A percentile compares a stretch with the other conserved stretches of the same genome.
Evolutionary conservation across 495 filamentous ascomycete genomes (phyloP).

Genomic region (Penicillium steckii): DNA sequence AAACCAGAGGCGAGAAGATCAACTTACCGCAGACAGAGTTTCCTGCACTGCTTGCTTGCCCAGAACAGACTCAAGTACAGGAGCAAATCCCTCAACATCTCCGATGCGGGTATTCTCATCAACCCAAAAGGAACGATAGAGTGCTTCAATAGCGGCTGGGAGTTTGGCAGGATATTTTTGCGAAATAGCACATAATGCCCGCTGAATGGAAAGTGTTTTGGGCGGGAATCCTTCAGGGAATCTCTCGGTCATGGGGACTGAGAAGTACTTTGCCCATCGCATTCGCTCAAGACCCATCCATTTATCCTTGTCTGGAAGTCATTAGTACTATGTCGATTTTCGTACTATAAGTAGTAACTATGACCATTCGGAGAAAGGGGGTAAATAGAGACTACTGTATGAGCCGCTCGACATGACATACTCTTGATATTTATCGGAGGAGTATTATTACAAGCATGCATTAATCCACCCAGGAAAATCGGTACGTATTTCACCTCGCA

Average conservation of each 20-base stretch:
- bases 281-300: constrained; percentile 60
- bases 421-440: constrained; percentile 68
- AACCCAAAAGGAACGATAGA: constrained; percentile 62
- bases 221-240: constrained; percentile 60
- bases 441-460: constrained; percentile 63
- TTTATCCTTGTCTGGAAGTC: constrained; percentile 59
- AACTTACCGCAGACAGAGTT: constrained; percentile 37
- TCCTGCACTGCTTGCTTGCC: constrained; percentile 46
- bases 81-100: constrained; percentile 46
- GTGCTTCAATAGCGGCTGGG: constrained; percentile 39
- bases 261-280: constrained; percentile 61
- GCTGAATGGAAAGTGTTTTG: constrained; percentile 51
- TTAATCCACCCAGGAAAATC: constrained; percentile 67
- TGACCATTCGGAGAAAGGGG: no score
- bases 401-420: no score
- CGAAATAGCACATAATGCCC: constrained; percentile 42
- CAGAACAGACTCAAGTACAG: constrained; percentile 47
- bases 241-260: constrained; percentile 52
- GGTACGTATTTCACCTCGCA: constrained; percentile 64
- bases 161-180: constrained; percentile 43
- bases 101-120: constrained; percentile 45
- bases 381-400: no score
- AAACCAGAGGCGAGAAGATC: not conserved
- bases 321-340: not conserved
- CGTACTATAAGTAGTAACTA: not conserved